Conservation (phyloP, 306 rosid species). For the Prunus fruticosa region DNA sequence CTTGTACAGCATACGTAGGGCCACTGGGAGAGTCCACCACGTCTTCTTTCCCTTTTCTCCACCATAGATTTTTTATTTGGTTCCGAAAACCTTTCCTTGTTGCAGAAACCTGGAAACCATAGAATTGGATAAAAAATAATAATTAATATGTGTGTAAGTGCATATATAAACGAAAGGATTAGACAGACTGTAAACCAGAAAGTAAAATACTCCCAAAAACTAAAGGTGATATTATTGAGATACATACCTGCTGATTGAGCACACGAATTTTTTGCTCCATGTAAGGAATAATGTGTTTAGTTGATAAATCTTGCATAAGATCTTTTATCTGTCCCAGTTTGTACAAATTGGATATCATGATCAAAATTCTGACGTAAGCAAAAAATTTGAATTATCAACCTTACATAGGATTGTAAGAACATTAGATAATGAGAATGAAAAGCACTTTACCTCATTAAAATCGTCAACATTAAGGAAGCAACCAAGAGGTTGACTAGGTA, state of each 20-base stretch:
- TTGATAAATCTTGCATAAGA: conserved; percentile 81
- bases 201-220: conserved; percentile 20
- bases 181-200: conserved; percentile 6
- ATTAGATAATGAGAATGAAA: conserved; percentile 18
- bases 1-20: conserved; percentile 54
- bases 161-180: conserved; percentile 4
- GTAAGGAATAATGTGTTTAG: conserved; percentile 83
- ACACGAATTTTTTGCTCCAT: conserved; percentile 93
- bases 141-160: not conserved
- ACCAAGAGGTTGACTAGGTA: conserved; percentile 53
- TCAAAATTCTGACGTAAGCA: conserved; percentile 34
- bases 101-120: conserved; percentile 70
- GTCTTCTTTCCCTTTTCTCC: conserved; percentile 99
- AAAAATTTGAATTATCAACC: conserved; percentile 17
- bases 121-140: conserved; percentile 21
- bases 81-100: conserved; percentile 90
- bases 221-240: not conserved
- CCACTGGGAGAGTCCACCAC: conserved; percentile 67
- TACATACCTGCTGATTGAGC: conserved; percentile 86
- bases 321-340: conserved; percentile 67
- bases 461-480: conserved; percentile 77
- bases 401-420: conserved; percentile 17
- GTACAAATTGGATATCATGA: conserved; percentile 37
- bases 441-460: conserved; percentile 56
- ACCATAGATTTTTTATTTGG: conserved; percentile 96